Evolutionary conservation across 2,329 filamentous ascomycete genomes (phyloP), one percentile per base, ranked within the genome.

Genomic region (Fusarium sp.): DNA sequence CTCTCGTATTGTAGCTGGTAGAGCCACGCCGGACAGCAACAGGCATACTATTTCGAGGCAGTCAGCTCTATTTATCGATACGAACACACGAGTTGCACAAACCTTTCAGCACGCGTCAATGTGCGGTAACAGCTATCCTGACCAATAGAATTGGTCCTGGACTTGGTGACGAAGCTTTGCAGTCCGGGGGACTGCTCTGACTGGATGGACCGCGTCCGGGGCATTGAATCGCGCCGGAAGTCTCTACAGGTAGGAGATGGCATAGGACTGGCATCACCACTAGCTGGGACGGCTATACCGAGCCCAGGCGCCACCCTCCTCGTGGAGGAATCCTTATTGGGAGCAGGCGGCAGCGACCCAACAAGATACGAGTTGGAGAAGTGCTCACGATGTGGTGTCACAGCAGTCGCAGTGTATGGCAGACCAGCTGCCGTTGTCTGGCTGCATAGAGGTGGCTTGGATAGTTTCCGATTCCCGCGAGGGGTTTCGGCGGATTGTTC

Each of bases 401-500:
- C 77, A 69, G 73, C 72, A 63, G 74, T 75, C 69, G 74, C 77
- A 55, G 78, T 68, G 75, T 75, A 80, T 71, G 81, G 78, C 75
- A 83, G 79, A 68, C 80, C 79, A 78, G 81, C 77, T 78, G 81
- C 77, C 54, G 75, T 72, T 55, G 78, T 76, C 77, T 78, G 78
- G 67, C 78, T 82, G 56, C 78, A 78, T 36, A 79, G 81, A 63
- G 80, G 83, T 62, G 84, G 82, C 74, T 88, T 88, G 51, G 83
- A 85, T 63, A 88, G 80, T 78, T 82, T 87, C 67, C 86, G 83
- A 74, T 82, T 77, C 73, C 78, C 75, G 58, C 74, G 69, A 63
- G 78, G 76, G 74, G 80, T 79, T 76, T 85, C 82, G 70, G 80
- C 76, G 44, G 85, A 88, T 58, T 82, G 76, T 45, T 80, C 77